Conservation (phyloP, 331 rosid genomes). For the Rhamnella rubrinervis region DNA sequence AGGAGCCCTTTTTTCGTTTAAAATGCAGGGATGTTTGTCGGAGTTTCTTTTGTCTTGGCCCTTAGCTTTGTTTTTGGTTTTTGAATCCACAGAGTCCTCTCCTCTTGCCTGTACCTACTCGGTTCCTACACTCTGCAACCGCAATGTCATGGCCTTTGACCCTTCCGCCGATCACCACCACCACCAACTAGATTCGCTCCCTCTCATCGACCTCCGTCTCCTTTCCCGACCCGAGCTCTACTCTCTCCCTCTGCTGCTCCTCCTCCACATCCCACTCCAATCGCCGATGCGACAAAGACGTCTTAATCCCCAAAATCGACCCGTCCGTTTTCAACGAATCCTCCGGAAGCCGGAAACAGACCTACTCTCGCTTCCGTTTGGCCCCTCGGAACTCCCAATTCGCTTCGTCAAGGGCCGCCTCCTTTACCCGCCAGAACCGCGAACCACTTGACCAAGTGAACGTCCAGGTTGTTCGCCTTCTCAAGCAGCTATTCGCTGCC, state of each 20-base stretch:
- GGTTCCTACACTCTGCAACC: not conserved
- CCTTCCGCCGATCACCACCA: slow-evolving; percentile 27
- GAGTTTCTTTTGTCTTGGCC: too few species aligned
- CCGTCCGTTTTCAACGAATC: slow-evolving; percentile 84
- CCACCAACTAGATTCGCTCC: slow-evolving; percentile 30
- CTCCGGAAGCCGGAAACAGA: slow-evolving; percentile 88
- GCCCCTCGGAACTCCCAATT: slow-evolving; percentile 54
- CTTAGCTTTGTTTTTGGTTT: too few species aligned
- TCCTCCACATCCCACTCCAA: slow-evolving; percentile 23
- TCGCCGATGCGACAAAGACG: slow-evolving; percentile 40
- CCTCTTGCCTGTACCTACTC: too few species aligned
- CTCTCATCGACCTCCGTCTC: slow-evolving; percentile 54
- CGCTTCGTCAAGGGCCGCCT: slow-evolving; percentile 31
- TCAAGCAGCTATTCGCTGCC: slow-evolving; percentile 61
- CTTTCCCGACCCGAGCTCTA: slow-evolving; percentile 71
- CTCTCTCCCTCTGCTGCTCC: slow-evolving; percentile 44
- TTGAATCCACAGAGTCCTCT: too few species aligned
- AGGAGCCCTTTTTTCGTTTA: too few species aligned
- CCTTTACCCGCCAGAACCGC: slow-evolving; percentile 21
- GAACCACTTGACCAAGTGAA: slow-evolving; percentile 45
- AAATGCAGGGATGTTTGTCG: too few species aligned
- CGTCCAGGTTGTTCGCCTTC: slow-evolving; percentile 38
- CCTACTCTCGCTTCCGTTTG: slow-evolving; percentile 74
- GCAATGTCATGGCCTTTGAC: slow-evolving; percentile 49
- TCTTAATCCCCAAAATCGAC: slow-evolving; percentile 69